Base-by-base conservation (phyloP, 2,329 filamentous ascomycete species). In the Botrytis porri region DNA sequence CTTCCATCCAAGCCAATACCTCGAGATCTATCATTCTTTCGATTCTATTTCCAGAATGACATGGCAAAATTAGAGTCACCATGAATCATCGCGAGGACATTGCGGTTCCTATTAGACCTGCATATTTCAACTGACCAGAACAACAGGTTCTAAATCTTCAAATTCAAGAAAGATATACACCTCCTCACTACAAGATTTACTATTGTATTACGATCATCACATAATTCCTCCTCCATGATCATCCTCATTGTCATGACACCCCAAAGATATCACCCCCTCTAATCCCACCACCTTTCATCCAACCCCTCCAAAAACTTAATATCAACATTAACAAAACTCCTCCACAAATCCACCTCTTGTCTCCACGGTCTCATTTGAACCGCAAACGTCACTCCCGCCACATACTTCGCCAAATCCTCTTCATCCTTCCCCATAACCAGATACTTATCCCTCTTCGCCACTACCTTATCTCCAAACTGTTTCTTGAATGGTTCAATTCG, bases 281-380 rank as follows among this genome's bases (percentile, higher is more conserved):
- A 57, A 57, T 71, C 70, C 70, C 70, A 71, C 61, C 70, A 71
- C n/a, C 45, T 66, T 18, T 79, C 77, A 75, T 85, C 79, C 79
- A 86, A 74, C 0, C 76, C 78, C 75, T 84, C 82, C 78, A 86
- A 75, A 75, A 87, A 85, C 35, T 75, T 77, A 43, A 83, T 59
- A 74, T 84, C 83, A 0, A 87, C 84, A 77, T 85, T 84, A 10
- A 86, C 79, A 79, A 74, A 86, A 86, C 84, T 86, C 79, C 83
- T 83, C 84, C 84, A 86, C 62, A 86, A 81, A 79, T 87, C 85
- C 59, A 87, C 80, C 81, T 87, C 86, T 73, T 83, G 75, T 71
- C 83, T 80, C 85, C 85, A 86, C 22, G 85, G 84, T 76, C 82
- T 81, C 12, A 83, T 86, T 79, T 85, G 84, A 29, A 86, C 77